A percentile compares a stretch with the other conserved stretches of the same genome.
These are phyloP conservation scores for Tarenaya hassleriana DNA, from an alignment of 345 rosid genomes.

Conservation along the genomic window DNA sequence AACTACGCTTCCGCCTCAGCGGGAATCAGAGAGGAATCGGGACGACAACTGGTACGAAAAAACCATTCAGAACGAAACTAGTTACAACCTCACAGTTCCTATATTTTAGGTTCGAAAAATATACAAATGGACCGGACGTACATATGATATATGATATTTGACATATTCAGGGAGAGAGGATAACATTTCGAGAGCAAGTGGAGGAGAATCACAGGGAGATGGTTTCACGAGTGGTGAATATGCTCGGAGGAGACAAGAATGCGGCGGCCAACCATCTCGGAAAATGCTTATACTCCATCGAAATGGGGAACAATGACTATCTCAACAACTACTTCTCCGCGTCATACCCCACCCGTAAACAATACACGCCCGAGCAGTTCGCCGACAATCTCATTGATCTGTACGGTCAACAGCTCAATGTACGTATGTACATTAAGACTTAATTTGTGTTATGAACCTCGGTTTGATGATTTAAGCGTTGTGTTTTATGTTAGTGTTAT, in stretches of 20 bases:
- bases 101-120: too few species aligned
- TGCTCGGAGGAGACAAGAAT: conserved; percentile 55
- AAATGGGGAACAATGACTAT: conserved; percentile 89
- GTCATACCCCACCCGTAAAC: conserved; percentile 43
- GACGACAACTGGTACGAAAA: conserved; percentile 71
- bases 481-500: too few species aligned
- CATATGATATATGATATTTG: background rate
- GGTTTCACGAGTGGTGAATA: conserved; percentile 44
- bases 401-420: conserved; percentile 55
- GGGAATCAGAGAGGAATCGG: conserved; percentile 78
- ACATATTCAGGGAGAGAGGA: conserved; percentile 62
- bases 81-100: background rate
- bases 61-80: too few species aligned
- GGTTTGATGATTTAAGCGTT: too few species aligned
- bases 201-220: conserved; percentile 51
- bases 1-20: conserved; percentile 51
- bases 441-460: background rate
- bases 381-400: conserved; percentile 52
- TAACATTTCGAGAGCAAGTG: conserved; percentile 70
- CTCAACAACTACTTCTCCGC: conserved; percentile 87
- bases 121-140: too few species aligned
- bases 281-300: conserved; percentile 59
- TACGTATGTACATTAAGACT: conserved; percentile 16
- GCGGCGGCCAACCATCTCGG: conserved; percentile 50
- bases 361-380: conserved; percentile 48